These are phyloP conservation scores for Neophaeococcomyces aloes DNA, from an alignment of 2,329 filamentous ascomycete species.

Conservation along the genomic window DNA sequence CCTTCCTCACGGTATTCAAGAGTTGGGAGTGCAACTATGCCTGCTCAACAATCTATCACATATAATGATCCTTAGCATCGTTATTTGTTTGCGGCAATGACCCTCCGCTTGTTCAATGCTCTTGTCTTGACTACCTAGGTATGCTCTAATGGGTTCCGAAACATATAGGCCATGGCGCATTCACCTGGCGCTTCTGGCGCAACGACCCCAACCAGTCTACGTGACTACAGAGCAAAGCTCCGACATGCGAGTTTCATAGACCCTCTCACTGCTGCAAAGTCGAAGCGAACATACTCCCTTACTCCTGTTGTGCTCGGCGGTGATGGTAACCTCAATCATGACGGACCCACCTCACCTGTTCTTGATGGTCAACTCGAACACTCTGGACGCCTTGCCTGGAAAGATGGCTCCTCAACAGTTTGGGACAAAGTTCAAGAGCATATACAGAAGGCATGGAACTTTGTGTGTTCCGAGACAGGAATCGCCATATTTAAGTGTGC, in stretches of 20 bases:
- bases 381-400: conserved; percentile 20
- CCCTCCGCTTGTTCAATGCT: no score
- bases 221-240: conserved; percentile 32
- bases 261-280: conserved; percentile 73
- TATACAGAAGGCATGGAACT: conserved; percentile 42
- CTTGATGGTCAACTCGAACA: conserved; percentile 29
- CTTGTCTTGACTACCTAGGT: no score
- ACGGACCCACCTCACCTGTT: conserved; percentile 10
- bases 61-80: no score
- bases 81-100: no score
- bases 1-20: no score
- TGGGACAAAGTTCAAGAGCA: conserved; percentile 19
- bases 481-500: conserved; percentile 83
- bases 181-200: neutral
- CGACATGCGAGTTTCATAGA: conserved; percentile 80
- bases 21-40: no score
- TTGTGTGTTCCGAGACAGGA: conserved; percentile 61
- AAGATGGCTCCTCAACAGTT: conserved; percentile 10
- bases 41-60: no score
- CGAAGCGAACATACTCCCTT: conserved; percentile 68
- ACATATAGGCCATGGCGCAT: neutral
- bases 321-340: conserved; percentile 14
- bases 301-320: conserved; percentile 33
- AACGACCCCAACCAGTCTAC: neutral
- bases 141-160: neutral